phyloP scores from a whole-genome alignment of 2,329 filamentous ascomycete genomes.

The Colletotrichum camelliae region DNA sequence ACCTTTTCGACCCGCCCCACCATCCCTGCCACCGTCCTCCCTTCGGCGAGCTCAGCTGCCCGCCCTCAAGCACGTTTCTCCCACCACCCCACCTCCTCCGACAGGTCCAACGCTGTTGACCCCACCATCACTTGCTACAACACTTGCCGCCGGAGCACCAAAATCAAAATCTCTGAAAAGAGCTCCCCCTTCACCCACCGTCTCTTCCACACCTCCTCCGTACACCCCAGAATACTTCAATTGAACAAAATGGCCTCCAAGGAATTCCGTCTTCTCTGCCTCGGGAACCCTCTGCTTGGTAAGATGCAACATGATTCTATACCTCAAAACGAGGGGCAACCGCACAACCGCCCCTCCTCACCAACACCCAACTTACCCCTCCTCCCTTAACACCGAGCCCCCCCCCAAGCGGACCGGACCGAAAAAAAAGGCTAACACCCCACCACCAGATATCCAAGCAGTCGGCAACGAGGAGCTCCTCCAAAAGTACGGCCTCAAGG shows the following conservation, averaged over 20 bases:
- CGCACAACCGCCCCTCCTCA: background rate
- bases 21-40: background rate
- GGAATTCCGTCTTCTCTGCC: slow-evolving; percentile 87
- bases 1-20: slow-evolving; percentile 16
- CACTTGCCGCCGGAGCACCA: slow-evolving; percentile 24
- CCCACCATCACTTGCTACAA: slow-evolving; percentile 32
- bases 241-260: slow-evolving; percentile 72
- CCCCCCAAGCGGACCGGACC: background rate
- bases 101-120: slow-evolving; percentile 21
- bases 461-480: slow-evolving; percentile 82
- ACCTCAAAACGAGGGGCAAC: background rate
- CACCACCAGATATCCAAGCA: slow-evolving; percentile 82
- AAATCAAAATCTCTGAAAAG: slow-evolving; percentile 31
- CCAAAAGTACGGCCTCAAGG: slow-evolving; percentile 90
- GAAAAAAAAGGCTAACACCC: background rate
- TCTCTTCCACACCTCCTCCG: slow-evolving; percentile 12
- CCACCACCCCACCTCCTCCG: slow-evolving; percentile 17
- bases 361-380: slow-evolving; percentile 5
- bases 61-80: slow-evolving; percentile 16
- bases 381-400: slow-evolving; percentile 12
- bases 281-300: slow-evolving; percentile 98
- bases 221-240: slow-evolving; percentile 23
- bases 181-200: background rate
- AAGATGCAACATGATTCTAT: slow-evolving; percentile 32
- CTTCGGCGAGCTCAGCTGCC: background rate